Conservation (phyloP, 2,329 filamentous ascomycete genomes). For the Hypomyces rosellus region DNA sequence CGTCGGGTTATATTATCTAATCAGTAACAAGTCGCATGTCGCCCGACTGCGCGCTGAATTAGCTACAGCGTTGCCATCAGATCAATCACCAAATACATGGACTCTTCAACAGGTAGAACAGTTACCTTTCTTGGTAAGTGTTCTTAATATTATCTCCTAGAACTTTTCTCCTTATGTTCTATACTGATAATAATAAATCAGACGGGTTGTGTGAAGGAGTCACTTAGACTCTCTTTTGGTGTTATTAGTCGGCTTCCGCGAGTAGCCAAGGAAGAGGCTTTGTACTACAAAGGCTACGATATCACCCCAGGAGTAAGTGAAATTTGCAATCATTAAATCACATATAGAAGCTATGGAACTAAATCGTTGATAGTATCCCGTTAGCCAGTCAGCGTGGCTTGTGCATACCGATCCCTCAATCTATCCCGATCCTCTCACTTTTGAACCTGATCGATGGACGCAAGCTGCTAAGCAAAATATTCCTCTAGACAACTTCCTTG, state of each 20-base stretch:
- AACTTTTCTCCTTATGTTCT: too few species aligned
- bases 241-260: slow-evolving; percentile 18
- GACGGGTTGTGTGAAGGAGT: slow-evolving; percentile 15
- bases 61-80: slow-evolving; percentile 1
- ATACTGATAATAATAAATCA: neutral
- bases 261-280: slow-evolving; percentile 20
- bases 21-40: slow-evolving; percentile 5
- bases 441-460: slow-evolving; percentile 23
- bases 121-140: slow-evolving; percentile 11
- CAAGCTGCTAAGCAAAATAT: slow-evolving; percentile 13
- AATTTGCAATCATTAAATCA: neutral
- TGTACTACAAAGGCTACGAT: slow-evolving; percentile 25
- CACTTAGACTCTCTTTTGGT: slow-evolving; percentile 12
- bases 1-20: slow-evolving; percentile 10
- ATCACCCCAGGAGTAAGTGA: slow-evolving; percentile 26
- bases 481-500: slow-evolving; percentile 12
- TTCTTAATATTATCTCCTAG: too few species aligned
- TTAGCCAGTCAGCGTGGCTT: slow-evolving; percentile 17
- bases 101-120: slow-evolving; percentile 1
- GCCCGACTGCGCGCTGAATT: slow-evolving; percentile 12
- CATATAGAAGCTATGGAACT: neutral
- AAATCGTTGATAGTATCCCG: slow-evolving; percentile 14
- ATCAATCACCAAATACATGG: too few species aligned
- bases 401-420: slow-evolving; percentile 17
- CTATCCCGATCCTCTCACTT: slow-evolving; percentile 20